Evolutionary conservation across 208 protist genomes (phyloP).

Genomic region (Endotrypanum monterogeii): DNA sequence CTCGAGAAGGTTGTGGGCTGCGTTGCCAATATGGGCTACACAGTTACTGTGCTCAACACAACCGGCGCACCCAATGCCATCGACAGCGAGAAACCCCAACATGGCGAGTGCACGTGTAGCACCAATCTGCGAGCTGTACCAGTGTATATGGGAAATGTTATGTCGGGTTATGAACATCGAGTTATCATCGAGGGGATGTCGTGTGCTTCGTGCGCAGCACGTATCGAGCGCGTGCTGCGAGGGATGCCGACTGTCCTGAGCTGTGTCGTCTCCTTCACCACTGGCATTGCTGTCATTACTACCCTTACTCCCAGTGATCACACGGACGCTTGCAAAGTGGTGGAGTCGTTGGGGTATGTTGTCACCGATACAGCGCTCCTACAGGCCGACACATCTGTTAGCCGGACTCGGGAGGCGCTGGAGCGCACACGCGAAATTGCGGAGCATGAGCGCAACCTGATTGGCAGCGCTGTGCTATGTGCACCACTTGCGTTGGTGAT

Average conservation of each 20-base stretch:
- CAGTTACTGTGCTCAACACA: slow-evolving; percentile 28
- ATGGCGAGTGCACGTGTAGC: slow-evolving; percentile 29
- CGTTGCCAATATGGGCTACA: slow-evolving; percentile 39
- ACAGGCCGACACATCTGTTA: slow-evolving; percentile 22
- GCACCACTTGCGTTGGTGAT: slow-evolving; percentile 70
- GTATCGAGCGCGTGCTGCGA: slow-evolving; percentile 71
- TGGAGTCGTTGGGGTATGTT: slow-evolving; percentile 58
- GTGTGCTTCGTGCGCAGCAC: slow-evolving; percentile 89
- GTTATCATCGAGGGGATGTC: slow-evolving; percentile 89
- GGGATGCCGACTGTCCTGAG: slow-evolving; percentile 41
- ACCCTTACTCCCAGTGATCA: slow-evolving; percentile 16
- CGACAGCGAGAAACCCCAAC: slow-evolving; percentile 10
- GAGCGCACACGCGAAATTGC: slow-evolving; percentile 72
- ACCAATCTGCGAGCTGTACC: slow-evolving; percentile 27
- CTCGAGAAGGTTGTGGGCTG: slow-evolving; percentile 30
- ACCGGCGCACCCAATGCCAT: slow-evolving; percentile 15
- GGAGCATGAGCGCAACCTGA: slow-evolving; percentile 41
- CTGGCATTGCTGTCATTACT: slow-evolving; percentile 42
- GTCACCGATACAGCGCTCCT: slow-evolving; percentile 19
- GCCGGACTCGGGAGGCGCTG: slow-evolving; percentile 49
- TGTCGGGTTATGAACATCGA: slow-evolving; percentile 27
- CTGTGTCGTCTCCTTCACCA: slow-evolving; percentile 77
- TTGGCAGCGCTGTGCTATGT: slow-evolving; percentile 55
- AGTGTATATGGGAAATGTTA: slow-evolving; percentile 12
- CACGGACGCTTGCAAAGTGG: slow-evolving; percentile 22